Base-by-base conservation (phyloP, 805 yeast genomes). In the Middelhovenomyces tepae region DNA sequence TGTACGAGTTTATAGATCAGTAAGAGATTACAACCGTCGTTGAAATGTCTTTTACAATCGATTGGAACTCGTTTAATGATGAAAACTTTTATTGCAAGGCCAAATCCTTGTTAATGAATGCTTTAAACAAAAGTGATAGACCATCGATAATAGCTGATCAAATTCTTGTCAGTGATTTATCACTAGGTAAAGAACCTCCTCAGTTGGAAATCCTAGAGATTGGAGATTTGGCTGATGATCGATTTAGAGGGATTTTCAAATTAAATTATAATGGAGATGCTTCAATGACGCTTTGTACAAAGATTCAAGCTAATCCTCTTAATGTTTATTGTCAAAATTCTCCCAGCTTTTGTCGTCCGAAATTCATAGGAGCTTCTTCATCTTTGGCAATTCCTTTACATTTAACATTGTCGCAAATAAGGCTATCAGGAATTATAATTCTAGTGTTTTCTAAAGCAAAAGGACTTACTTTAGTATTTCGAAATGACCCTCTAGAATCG, bases 401-500 rank as follows among this genome's bases (percentile, higher is more conserved):
- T 50, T 64, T 85, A 46, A 77, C 78, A 24, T 60, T 85, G 34
- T 72, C 85, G 25, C 77, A 80, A 36, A 77, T 85, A 40, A 67
- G 69, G 45, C 64, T 85, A 33, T 72, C 77, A 36, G 91, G 94
- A 1, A 85, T 86, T 38, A 85, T 87, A 16, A 79, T 85, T 34
- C 74, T 84, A 40, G 95, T 85, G 3, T 85, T 81, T 53, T 73
- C 80, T 18, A 78, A 81, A 47, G 67, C 80, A 3, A 83, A 83
- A 49, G 95, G 95, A 1, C 65, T 85, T 36, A 85, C 95, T 0
- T 61, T 85, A 25, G 95, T 85, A 19, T 85, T 85, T 59, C 71
- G 87, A 46, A 85, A 85, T 55, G 95, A 85, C 55, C 95, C 95
- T 1, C 64, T 85, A 36, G 94, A 84, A 45, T 71, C 77, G 14